phyloP scores from a whole-genome alignment of 140 eudicot genomes.

The Stevia rebaudiana region DNA sequence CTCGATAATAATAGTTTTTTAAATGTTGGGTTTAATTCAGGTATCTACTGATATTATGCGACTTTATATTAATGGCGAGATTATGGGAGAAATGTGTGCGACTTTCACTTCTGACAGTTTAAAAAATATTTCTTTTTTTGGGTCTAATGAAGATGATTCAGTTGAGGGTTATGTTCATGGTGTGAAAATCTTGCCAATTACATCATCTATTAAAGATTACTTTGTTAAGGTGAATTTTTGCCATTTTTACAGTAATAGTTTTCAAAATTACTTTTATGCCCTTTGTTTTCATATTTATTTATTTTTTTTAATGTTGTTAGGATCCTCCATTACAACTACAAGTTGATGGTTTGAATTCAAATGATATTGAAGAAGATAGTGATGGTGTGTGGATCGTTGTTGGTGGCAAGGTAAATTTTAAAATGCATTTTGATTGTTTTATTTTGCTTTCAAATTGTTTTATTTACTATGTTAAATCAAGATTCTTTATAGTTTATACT shows the following conservation, averaged over 20 bases:
- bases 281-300: neutral
- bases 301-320: conserved; percentile 28
- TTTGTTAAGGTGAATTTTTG: conserved; percentile 46
- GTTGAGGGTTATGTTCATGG: conserved; percentile 54
- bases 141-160: conserved; percentile 33
- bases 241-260: neutral
- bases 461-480: neutral
- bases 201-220: conserved; percentile 39
- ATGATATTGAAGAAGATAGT: conserved; percentile 61
- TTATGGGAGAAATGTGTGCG: conserved; percentile 48
- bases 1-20: neutral
- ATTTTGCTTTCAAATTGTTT: neutral
- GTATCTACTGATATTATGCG: conserved; percentile 44
- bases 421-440: too few relatives aligned
- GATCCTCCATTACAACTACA: conserved; percentile 61
- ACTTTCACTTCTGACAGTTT: conserved; percentile 28
- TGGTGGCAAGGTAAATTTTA: conserved; percentile 69
- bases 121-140: conserved; percentile 36
- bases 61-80: conserved; percentile 53
- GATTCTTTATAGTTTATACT: neutral
- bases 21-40: conserved; percentile 34
- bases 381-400: conserved; percentile 85
- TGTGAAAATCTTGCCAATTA: conserved; percentile 39
- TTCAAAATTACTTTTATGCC: neutral
- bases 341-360: conserved; percentile 52